Evolutionary conservation across 202 grass and related monocot genomes (phyloP), one percentile per base, ranked within the genome.

Genomic region (Thinopyrum obtusiflorum): DNA sequence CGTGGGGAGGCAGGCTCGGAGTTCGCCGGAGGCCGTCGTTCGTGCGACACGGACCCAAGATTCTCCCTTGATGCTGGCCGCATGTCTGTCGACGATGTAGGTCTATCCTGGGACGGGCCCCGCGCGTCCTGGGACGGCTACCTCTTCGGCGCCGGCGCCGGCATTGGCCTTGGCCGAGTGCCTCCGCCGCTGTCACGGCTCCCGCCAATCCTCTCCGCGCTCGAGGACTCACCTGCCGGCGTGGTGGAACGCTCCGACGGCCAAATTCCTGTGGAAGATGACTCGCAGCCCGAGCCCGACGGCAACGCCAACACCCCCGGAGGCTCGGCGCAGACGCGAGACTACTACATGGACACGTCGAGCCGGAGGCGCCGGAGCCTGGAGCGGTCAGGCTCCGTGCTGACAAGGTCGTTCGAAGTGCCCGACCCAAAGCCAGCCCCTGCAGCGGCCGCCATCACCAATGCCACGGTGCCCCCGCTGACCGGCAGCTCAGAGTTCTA

Each of bases 81-180:
- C 35, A 92, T 99, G 88, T 97, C 97, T 40, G 89, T 99, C 17
- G 97, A 99, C 35, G 97, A 90, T 23, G 88, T 87, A 5, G 73
- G 92, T 33, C 80, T 88, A 42, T 87, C 89, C 36, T 97, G 92
- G 93, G 97, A 99, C 80, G 92, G 92, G 81, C 93, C 93, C 3
- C 89, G 97, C 24, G 97, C 97, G 18, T 99, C 97, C 25, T 99
- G 97, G 97, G 97, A 99, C 39, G 97, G 93, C 60, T 99, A 94
- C 65, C 88, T 99, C 21, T 85, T 91, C 35, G 89, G 89, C 78
- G 57, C 42, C 17, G 86, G 89, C 59, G 10, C 31, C 0, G 85
- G 77, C 85, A 83, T 92, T 60, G 93, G 90, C 68, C 79, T 85
- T 1, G 83, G 78, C 24, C 92, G 97, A 44, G 74, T 87, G 6